phyloP scores from a whole-genome alignment of 306 rosid genomes.

The Styphnolobium japonicum region DNA sequence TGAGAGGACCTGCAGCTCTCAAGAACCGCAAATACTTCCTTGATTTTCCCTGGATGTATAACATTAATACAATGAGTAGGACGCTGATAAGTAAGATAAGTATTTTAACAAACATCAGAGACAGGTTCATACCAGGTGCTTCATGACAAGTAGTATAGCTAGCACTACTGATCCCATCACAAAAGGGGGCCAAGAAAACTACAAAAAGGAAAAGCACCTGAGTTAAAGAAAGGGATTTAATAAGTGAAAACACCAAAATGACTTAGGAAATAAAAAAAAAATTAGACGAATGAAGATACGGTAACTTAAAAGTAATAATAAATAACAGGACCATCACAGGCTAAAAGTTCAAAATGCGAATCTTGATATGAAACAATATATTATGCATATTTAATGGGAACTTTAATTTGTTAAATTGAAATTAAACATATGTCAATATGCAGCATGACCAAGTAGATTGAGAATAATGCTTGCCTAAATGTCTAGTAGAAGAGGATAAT shows the following conservation, averaged over 20 bases:
- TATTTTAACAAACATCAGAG: constrained; percentile 23
- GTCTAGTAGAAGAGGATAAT: background rate
- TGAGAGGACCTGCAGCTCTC: constrained; percentile 95
- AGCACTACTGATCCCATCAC: constrained; percentile 86
- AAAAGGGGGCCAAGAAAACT: constrained; percentile 96
- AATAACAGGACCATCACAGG: background rate
- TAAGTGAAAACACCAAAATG: constrained; percentile 6
- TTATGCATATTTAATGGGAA: background rate
- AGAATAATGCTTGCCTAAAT: background rate
- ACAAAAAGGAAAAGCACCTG: constrained; percentile 43
- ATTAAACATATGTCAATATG: background rate
- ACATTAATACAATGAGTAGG: constrained; percentile 30
- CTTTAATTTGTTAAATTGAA: background rate
- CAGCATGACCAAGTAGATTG: background rate
- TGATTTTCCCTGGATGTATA: constrained; percentile 73
- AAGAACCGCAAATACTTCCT: constrained; percentile 82
- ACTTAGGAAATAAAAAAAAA: background rate
- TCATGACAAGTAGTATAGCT: constrained; percentile 75
- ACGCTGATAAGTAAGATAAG: constrained; percentile 8
- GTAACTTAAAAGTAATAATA: background rate
- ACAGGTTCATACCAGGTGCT: constrained; percentile 72
- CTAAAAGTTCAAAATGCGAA: background rate
- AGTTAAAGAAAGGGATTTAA: constrained; percentile 31
- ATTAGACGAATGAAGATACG: background rate
- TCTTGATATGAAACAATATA: background rate